Evolutionary conservation across 2,329 filamentous ascomycete species (phyloP), one percentile per base, ranked within the genome.

Genomic region (Ascocoryne sarcoides): DNA sequence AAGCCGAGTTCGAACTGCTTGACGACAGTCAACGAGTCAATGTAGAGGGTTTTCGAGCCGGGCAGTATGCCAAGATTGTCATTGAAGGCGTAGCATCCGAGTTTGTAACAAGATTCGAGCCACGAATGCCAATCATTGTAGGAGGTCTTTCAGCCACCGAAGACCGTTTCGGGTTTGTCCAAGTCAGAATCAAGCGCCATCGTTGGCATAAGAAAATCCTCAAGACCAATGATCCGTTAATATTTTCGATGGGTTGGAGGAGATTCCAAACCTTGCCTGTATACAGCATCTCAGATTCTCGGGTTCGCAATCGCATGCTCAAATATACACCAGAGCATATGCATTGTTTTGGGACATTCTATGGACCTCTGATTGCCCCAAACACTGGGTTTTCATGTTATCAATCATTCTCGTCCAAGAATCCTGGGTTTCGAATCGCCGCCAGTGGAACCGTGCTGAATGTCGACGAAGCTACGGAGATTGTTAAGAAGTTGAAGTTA

Each of bases 301-400:
- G 92, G 53, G 93, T 86, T 18, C 76, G 92, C 48, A 95, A 96
- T 65, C 81, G 92, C 42, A 95, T 98, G 90, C 75, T 98, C 47
- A 98, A 98, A 64, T 98, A 98, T 64, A 95, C 90, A 0, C 93
- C 92, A 0, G 93, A 98, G 68, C 92, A 98, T 60, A 96, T 95
- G 88, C 92, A 96, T 66, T 98, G 93, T 67, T 94, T 94, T 60
- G 92, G 78, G 30, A 95, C 89, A 37, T 88, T 96, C 64, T 96
- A 94, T 58, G 92, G 89, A 0, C 92, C 93, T 0, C 76, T 98
- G 5, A 87, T 95, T 45, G 88, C 92, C 1, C 92, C 93, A 10
- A 95, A 95, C 63, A 95, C 90, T 2, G 88, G 90, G 44, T 96
- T 98, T 65, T 89, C 85, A 52, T 92, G 84, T 62, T 87, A 96